phyloP scores from a whole-genome alignment of 23 red algal genomes.

The Cyanidioschyzon merolae region DNA sequence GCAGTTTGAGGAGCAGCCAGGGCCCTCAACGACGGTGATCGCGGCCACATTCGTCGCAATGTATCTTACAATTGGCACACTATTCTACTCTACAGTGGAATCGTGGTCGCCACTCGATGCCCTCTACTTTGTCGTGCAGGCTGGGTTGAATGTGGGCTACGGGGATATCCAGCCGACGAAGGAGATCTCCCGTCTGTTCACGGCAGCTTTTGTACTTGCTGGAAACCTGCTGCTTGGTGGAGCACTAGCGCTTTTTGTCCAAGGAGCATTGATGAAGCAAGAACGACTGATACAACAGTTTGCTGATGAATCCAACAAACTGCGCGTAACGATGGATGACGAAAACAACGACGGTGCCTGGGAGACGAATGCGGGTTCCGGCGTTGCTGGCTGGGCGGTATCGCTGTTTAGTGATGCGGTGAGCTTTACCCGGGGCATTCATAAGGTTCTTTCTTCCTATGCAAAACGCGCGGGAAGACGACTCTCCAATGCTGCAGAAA shows the following conservation, averaged over 20 bases:
- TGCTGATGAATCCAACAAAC: not conserved
- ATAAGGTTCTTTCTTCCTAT: not conserved
- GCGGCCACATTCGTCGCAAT: not conserved
- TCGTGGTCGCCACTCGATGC: constrained; percentile 11
- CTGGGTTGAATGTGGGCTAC: constrained; percentile 48
- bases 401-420: constrained; percentile 9
- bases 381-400: not conserved
- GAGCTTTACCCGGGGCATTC: not conserved
- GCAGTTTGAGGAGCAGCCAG: not conserved
- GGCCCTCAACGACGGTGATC: not conserved
- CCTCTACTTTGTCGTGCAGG: constrained; percentile 16
- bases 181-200: constrained; percentile 35
- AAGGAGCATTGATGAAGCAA: not conserved
- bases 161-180: constrained; percentile 55
- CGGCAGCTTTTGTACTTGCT: constrained; percentile 34
- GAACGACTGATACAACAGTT: not conserved
- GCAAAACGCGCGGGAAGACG: not conserved
- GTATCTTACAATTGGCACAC: not conserved
- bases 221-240: constrained; percentile 15
- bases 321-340: not conserved
- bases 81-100: not conserved
- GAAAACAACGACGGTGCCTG: not conserved
- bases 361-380: not conserved
- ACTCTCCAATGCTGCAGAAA: not conserved
- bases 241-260: constrained; percentile 9